phyloP scores from a whole-genome alignment of 768 basidiomycete species.

The Lactifluus rugatus region DNA sequence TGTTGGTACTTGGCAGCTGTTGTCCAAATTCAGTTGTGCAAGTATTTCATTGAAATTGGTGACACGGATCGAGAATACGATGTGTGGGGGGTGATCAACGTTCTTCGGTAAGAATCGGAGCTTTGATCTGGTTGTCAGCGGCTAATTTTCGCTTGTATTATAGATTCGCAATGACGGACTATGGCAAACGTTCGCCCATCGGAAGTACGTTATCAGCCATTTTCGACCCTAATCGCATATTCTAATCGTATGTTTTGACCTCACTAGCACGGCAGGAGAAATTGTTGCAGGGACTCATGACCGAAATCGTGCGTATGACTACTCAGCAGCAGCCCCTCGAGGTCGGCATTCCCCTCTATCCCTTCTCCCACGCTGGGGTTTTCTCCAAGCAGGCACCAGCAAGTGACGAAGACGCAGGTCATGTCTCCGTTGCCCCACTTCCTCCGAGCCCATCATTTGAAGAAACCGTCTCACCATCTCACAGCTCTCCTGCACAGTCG shows the following conservation, averaged over 20 bases:
- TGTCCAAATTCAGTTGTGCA: conserved; percentile 78
- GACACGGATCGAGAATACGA: conserved; percentile 64
- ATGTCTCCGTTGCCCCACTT: conserved; percentile 28
- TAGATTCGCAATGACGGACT: conserved; percentile 78
- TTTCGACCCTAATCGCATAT: background rate
- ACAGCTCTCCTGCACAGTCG: conserved; percentile 13
- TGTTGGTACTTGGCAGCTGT: conserved; percentile 90
- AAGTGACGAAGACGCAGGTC: conserved; percentile 25
- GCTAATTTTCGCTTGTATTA: conserved; percentile 42
- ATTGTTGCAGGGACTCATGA: conserved; percentile 73
- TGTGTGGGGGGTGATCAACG: conserved; percentile 84
- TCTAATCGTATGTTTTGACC: background rate
- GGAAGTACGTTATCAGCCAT: conserved; percentile 47
- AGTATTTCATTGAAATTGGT: conserved; percentile 75
- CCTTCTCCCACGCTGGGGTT: conserved; percentile 61
- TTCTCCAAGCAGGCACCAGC: conserved; percentile 41
- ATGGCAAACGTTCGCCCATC: conserved; percentile 70
- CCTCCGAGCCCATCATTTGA: conserved; percentile 32
- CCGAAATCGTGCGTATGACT: conserved; percentile 76
- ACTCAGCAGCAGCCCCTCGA: conserved; percentile 71
- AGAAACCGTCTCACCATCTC: conserved; percentile 20
- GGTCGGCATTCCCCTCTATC: conserved; percentile 72
- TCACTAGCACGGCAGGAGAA: conserved; percentile 68
- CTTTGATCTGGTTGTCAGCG: background rate
- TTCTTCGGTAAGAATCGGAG: conserved; percentile 47